phyloP scores from a whole-genome alignment of 139 green algal species.

The Zygnema circumcarinatum region DNA sequence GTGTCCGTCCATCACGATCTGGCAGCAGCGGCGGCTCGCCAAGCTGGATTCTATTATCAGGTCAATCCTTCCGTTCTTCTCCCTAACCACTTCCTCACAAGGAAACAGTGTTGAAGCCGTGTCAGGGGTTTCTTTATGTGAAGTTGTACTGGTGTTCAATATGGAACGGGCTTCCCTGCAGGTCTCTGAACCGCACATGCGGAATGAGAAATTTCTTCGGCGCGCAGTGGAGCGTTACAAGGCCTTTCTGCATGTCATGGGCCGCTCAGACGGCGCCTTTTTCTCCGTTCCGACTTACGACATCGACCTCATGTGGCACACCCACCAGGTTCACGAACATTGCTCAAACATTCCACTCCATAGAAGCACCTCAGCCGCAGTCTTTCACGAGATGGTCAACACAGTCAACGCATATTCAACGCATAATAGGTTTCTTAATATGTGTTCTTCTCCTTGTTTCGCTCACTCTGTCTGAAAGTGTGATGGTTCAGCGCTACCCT shows the following conservation, averaged over 20 bases:
- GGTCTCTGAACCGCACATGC: constrained; percentile 29
- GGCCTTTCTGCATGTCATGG: constrained; percentile 16
- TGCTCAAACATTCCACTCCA: not conserved
- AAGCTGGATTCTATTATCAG: constrained; percentile 25
- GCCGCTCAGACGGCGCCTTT: not conserved
- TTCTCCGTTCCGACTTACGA: constrained; percentile 49
- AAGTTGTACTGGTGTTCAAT: too few relatives aligned
- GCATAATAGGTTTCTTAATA: not conserved
- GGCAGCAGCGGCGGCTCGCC: not conserved
- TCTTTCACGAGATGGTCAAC: not conserved
- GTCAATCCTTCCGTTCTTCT: too few relatives aligned
- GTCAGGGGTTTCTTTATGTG: too few relatives aligned
- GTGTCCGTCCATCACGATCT: constrained; percentile 18
- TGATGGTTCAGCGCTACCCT: constrained; percentile 10
- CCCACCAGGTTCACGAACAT: constrained; percentile 9
- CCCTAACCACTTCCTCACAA: too few relatives aligned
- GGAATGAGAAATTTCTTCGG: not conserved
- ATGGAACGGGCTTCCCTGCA: not conserved
- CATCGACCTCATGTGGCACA: constrained; percentile 52
- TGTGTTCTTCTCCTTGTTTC: not conserved
- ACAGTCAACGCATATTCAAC: too few relatives aligned
- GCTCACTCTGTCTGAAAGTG: not conserved
- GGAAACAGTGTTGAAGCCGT: too few relatives aligned
- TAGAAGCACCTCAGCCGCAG: not conserved
- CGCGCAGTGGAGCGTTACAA: constrained; percentile 17